Conservation (phyloP, 345 rosid species). For the Citropsis articulata region DNA sequence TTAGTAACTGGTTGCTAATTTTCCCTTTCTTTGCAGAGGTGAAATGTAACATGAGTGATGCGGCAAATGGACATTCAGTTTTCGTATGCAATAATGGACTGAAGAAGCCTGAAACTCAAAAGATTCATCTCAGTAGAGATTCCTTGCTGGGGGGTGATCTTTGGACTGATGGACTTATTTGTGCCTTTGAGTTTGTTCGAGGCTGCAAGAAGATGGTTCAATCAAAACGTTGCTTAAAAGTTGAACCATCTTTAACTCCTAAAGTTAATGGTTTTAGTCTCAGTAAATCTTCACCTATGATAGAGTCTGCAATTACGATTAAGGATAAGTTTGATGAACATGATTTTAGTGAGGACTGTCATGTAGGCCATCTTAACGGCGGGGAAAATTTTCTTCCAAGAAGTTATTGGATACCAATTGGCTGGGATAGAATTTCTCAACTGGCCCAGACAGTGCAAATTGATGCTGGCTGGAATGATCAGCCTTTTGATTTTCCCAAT, state of each 20-base stretch:
- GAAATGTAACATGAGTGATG: conserved; percentile 15
- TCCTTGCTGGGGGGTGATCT: conserved; percentile 27
- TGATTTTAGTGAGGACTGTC: background rate
- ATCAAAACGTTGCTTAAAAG: conserved; percentile 15
- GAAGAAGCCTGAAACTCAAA: conserved; percentile 21
- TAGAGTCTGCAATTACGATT: background rate
- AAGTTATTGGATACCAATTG: conserved; percentile 50
- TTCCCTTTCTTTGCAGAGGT: conserved; percentile 12
- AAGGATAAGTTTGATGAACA: conserved; percentile 4
- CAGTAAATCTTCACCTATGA: conserved; percentile 5
- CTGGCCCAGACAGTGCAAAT: conserved; percentile 46
- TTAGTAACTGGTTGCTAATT: background rate
- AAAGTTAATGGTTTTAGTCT: background rate
- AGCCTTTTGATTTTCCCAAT: conserved; percentile 20
- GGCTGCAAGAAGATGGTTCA: conserved; percentile 25
- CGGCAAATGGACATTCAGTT: background rate
- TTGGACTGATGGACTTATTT: conserved; percentile 59
- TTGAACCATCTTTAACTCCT: background rate
- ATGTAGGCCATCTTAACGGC: background rate
- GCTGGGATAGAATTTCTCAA: conserved; percentile 54
- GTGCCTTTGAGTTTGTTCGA: conserved; percentile 51
- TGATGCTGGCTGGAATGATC: conserved; percentile 34
- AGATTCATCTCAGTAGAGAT: conserved; percentile 18
- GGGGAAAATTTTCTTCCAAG: conserved; percentile 23
- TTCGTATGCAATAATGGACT: background rate